phyloP scores from a whole-genome alignment of 495 filamentous ascomycete genomes.

The Gamarada debralockiae region DNA sequence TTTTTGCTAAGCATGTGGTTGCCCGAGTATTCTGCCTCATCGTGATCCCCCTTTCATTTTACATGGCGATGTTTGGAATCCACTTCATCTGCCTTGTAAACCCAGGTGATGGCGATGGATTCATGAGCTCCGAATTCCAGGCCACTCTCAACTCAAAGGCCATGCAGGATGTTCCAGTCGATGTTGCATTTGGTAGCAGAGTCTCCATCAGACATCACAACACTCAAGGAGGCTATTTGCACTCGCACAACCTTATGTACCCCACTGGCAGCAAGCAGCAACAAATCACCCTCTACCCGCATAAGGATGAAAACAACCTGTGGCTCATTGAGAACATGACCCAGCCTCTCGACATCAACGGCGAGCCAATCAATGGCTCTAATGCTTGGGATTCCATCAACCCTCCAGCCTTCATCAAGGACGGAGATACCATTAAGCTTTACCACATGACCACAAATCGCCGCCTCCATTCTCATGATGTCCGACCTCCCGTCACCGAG shows the following conservation, averaged over 20 bases:
- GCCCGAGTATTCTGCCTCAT: slow-evolving; percentile 90
- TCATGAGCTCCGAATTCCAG: slow-evolving; percentile 99
- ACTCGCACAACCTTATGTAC: slow-evolving; percentile 97
- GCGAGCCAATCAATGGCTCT: slow-evolving; percentile 71
- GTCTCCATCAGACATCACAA: slow-evolving; percentile 88
- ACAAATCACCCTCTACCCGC: slow-evolving; percentile 95
- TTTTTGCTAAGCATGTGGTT: slow-evolving; percentile 94
- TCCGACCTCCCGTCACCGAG: slow-evolving; percentile 94
- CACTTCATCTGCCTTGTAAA: slow-evolving; percentile 92
- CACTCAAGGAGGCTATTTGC: slow-evolving; percentile 95
- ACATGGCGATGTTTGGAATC: slow-evolving; percentile 92
- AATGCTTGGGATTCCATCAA: slow-evolving; percentile 76
- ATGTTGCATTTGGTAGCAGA: slow-evolving; percentile 84
- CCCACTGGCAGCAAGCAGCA: slow-evolving; percentile 96
- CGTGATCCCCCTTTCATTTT: slow-evolving; percentile 83
- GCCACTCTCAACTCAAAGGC: slow-evolving; percentile 92
- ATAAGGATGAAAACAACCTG: slow-evolving; percentile 98
- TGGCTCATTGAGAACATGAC: slow-evolving; percentile 95
- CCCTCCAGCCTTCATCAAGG: slow-evolving; percentile 63
- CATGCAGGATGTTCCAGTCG: slow-evolving; percentile 92
- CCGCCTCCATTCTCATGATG: slow-evolving; percentile 93
- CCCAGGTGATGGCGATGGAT: slow-evolving; percentile 95
- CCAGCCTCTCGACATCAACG: slow-evolving; percentile 74
- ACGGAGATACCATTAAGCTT: slow-evolving; percentile 75
- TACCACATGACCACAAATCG: slow-evolving; percentile 82